Conservation (phyloP, 768 basidiomycete species). For the Leccinellum albellum region DNA sequence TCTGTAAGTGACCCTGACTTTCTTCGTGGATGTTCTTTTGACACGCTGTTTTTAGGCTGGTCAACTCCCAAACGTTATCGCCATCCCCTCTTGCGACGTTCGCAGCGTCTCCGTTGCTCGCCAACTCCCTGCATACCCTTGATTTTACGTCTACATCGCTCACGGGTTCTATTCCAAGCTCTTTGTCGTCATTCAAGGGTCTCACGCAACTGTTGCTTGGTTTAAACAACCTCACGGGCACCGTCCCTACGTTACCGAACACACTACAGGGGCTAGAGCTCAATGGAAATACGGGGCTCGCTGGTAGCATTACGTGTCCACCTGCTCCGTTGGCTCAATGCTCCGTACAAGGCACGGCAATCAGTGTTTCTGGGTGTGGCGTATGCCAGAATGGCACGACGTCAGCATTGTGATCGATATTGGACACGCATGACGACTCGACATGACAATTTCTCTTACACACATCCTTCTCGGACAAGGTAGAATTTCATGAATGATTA, state of each 20-base stretch:
- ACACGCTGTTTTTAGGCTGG: conserved; percentile 24
- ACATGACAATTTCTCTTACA: neutral
- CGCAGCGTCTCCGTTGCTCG: conserved; percentile 30
- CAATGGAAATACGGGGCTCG: conserved; percentile 36
- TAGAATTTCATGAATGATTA: neutral
- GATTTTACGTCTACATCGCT: conserved; percentile 40
- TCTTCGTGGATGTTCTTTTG: neutral
- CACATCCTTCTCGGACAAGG: neutral
- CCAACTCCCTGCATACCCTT: conserved; percentile 33
- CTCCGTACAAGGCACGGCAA: conserved; percentile 20
- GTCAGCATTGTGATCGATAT: neutral
- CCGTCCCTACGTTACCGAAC: conserved; percentile 36
- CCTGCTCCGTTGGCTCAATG: conserved; percentile 16
- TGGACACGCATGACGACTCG: neutral
- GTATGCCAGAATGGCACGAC: conserved; percentile 19
- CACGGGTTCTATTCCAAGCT: conserved; percentile 34
- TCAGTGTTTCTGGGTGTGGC: conserved; percentile 21
- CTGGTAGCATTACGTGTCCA: conserved; percentile 24
- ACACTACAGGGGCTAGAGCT: conserved; percentile 34
- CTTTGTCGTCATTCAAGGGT: conserved; percentile 31
- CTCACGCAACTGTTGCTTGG: conserved; percentile 39
- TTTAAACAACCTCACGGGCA: conserved; percentile 34
- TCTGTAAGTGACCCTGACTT: conserved; percentile 30
- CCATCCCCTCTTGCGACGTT: conserved; percentile 32
- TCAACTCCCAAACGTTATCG: conserved; percentile 35